Base-by-base conservation (phyloP, 2,329 filamentous ascomycete genomes). In the Dendryphion nanum region DNA sequence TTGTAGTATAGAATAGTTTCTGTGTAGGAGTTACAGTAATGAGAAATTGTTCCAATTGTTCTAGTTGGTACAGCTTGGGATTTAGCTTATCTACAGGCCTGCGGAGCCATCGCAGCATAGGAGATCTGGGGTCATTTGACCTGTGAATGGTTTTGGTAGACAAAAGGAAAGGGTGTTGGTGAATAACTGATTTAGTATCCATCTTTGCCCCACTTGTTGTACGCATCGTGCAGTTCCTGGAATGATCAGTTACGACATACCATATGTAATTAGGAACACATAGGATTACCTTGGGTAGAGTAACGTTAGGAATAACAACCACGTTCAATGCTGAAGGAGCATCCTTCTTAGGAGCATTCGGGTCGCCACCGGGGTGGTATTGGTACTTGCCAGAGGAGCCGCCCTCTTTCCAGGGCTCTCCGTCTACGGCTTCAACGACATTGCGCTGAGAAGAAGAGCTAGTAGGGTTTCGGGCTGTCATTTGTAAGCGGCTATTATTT, bases 121-220 rank as follows among this genome's bases (percentile, higher is more conserved):
- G 32, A 35, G 40, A 28, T 32, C 18, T 14, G 28, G 21, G 24
- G 12, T 8, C 16, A 32, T 13, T 30, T 24, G 23, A 20, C 17
- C n/a, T 30, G 33, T 26, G 17, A 35, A 28, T 13, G 26, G n/a
- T 28, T 29, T 18, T 31, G 23, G 14, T n/a, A 5, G 41, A 26
- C 21, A 30, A 38, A 43, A 35, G 29, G 29, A 41, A 20, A 26
- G 13, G 18, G 10, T 10, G 17, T 15, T 15, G 8, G 15, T 4
- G 2, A 10, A 19, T 20, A 7, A 13, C 6, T 12, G 17, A 18
- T 29, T 45, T 57, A 66, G 73, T 86, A 97, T 56, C 89, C 90
- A 55, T 97, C 93, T 82, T 97, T 97, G 71, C 93, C 93, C 82
- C 88, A 97, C 79, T 98, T 98, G 86, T 98, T 98, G 82, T 85